Conservation (phyloP, 2,329 filamentous ascomycete genomes). For the Fusarium sp. region DNA sequence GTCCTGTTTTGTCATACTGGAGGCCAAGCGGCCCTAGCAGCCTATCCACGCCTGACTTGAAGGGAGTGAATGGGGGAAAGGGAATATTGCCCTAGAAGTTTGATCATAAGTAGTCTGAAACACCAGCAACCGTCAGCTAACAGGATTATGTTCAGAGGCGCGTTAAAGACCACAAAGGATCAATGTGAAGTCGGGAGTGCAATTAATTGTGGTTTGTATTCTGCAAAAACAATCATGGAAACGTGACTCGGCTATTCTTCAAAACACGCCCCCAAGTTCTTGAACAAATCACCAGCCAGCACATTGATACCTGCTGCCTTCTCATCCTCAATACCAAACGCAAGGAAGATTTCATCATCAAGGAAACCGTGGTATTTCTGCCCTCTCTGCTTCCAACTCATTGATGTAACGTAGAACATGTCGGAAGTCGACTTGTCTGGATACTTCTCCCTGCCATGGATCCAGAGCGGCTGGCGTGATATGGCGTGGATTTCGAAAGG, state of each 20-base stretch:
- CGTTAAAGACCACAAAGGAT: neutral
- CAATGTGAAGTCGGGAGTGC: neutral
- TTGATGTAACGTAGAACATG: constrained; percentile 69
- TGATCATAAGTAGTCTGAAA: neutral
- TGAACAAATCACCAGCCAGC: constrained; percentile 60
- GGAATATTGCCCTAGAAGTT: too few species aligned
- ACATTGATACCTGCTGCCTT: constrained; percentile 64
- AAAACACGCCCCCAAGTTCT: constrained; percentile 47
- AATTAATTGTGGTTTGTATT: neutral
- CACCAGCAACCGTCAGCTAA: neutral
- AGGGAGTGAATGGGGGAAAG: neutral
- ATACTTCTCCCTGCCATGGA: constrained; percentile 58
- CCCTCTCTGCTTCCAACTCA: constrained; percentile 64
- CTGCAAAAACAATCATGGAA: neutral
- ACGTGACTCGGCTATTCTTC: constrained; percentile 10
- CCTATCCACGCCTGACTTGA: constrained; percentile 5
- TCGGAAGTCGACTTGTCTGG: constrained; percentile 54
- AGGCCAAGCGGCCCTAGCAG: constrained; percentile 19
- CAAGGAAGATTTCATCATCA: constrained; percentile 66
- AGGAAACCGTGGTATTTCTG: constrained; percentile 66
- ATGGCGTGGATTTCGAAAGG: constrained; percentile 65
- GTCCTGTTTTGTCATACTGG: constrained; percentile 28
- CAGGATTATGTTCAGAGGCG: neutral
- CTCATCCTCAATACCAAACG: constrained; percentile 68
- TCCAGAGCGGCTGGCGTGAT: constrained; percentile 65